Base-by-base conservation (phyloP, 1,139 yeast genomes). In the Hyphopichia khmerensis region DNA sequence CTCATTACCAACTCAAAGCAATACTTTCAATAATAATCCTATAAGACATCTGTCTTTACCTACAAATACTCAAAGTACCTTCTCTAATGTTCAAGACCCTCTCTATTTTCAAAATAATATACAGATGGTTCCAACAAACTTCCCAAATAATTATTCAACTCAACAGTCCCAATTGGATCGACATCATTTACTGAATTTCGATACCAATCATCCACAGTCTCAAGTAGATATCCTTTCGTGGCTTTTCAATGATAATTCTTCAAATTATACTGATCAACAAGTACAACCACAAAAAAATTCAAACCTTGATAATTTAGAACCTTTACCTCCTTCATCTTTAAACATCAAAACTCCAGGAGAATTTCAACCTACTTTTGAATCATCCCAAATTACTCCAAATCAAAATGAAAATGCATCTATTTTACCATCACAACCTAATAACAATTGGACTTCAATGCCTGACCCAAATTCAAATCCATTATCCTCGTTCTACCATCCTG, bases 191-290 rank as follows among this genome's bases (percentile, higher is more conserved):
- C 16, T 14, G 15, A 10, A 11, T 11, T 32, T 16, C n/a, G 14
- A 8, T n/a, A 21, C 15, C 5, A 38, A 26, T 18, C 19, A 26
- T 18, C 54, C 57, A 42, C 62, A 56, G 31, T 49, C 57, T 27
- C 75, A 68, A 42, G 66, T 56, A 36, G 76, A 71, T 47, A 68
- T 72, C 24, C 50, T 71, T 11, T 64, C 71, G 15, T 72, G 77
- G 77, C 52, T 72, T 9, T 67, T 67, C 47, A 64, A 62, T 3
- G 71, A 66, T 50, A 61, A 2, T 59, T 19, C 57, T 16, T 37
- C 43, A n/a, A 36, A 41, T 30, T 30, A 31, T n/a, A n/a, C n/a
- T n/a, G n/a, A n/a, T n/a, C n/a, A n/a, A n/a, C n/a, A n/a, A n/a
- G n/a, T n/a, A n/a, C n/a, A n/a, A n/a, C n/a, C n/a, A n/a, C n/a